Conservation (phyloP, 768 basidiomycete genomes). For the Amanita thiersii region DNA sequence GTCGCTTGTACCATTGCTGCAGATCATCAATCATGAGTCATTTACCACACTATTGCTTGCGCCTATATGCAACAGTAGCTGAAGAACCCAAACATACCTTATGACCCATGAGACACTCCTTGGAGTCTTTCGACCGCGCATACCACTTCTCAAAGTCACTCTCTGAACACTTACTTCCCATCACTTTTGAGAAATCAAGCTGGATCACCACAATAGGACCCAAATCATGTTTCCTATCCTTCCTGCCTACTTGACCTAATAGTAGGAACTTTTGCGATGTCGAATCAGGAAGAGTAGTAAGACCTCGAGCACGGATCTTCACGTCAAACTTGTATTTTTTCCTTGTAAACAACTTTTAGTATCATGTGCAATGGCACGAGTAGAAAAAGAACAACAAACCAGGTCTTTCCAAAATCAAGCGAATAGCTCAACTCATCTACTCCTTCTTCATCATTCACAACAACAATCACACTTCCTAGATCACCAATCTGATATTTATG, state of each 20-base stretch:
- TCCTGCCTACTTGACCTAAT: constrained; percentile 65
- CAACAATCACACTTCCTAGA: constrained; percentile 68
- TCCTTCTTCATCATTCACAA: constrained; percentile 78
- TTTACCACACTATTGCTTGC: too few relatives aligned
- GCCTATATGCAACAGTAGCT: too few relatives aligned
- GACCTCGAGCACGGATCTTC: constrained; percentile 58
- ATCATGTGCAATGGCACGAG: constrained; percentile 7
- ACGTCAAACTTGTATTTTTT: constrained; percentile 60
- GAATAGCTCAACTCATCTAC: constrained; percentile 70
- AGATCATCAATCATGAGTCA: constrained; percentile 4
- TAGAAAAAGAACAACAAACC: constrained; percentile 43
- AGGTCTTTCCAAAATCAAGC: constrained; percentile 72
- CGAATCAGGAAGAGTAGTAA: constrained; percentile 91
- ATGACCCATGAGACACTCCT: constrained; percentile 91
- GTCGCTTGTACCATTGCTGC: constrained; percentile 90
- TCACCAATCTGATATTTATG: constrained; percentile 98
- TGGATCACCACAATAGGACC: constrained; percentile 66
- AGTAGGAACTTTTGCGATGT: constrained; percentile 96
- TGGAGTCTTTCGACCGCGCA: constrained; percentile 52
- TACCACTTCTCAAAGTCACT: constrained; percentile 86
- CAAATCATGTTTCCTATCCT: constrained; percentile 40
- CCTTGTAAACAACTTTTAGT: constrained; percentile 33
- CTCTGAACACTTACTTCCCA: constrained; percentile 57
- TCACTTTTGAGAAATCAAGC: constrained; percentile 74
- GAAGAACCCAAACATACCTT: constrained; percentile 66